These are phyloP conservation scores for Gorgonomyces haynaldii DNA, from an alignment of 192 early-diverging fungal genomes.

Conservation along the genomic window DNA sequence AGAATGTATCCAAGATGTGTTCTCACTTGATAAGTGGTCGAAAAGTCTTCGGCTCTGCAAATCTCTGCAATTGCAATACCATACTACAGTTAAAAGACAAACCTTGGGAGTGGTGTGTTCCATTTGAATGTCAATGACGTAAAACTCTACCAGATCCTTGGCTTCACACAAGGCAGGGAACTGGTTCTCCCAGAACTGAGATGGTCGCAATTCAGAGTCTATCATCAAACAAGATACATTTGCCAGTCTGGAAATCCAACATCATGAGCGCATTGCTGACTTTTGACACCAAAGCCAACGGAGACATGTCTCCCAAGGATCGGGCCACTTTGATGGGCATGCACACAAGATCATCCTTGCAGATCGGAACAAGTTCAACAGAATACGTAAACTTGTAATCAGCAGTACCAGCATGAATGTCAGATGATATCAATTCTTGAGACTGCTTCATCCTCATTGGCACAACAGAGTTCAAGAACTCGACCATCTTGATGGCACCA, in stretches of 20 bases:
- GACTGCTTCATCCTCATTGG: constrained; percentile 80
- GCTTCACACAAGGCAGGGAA: constrained; percentile 63
- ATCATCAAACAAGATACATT: too few relatives aligned
- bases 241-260: constrained; percentile 51
- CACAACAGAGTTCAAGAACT: constrained; percentile 79
- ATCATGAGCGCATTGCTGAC: constrained; percentile 78
- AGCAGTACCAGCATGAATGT: constrained; percentile 79
- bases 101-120: constrained; percentile 21
- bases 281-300: constrained; percentile 70
- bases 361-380: constrained; percentile 89
- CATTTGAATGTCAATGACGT: constrained; percentile 85
- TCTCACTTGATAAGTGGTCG: constrained; percentile 61
- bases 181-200: constrained; percentile 75
- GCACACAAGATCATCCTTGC: constrained; percentile 89
- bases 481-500: constrained; percentile 92
- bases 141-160: constrained; percentile 82
- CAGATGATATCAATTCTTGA: constrained; percentile 92
- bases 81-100: constrained; percentile 16
- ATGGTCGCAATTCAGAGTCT: constrained; percentile 60
- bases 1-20: constrained; percentile 88
- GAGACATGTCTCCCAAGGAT: constrained; percentile 70
- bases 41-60: constrained; percentile 68
- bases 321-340: constrained; percentile 78
- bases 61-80: constrained; percentile 84
- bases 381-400: constrained; percentile 98